Conservation (phyloP, 768 basidiomycete genomes). For the Mycena epipterygia region DNA sequence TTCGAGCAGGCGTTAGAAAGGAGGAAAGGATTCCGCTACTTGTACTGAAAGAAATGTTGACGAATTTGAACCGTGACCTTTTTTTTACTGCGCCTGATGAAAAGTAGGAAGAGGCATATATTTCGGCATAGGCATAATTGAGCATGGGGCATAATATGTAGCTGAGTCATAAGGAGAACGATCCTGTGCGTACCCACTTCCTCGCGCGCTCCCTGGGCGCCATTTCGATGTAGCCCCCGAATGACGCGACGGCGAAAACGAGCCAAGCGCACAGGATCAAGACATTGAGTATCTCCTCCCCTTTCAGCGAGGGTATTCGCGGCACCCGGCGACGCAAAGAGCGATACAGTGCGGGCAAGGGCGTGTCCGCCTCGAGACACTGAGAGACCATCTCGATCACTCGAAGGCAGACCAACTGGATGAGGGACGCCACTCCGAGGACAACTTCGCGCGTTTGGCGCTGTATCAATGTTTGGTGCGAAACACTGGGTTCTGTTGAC, state of each 20-base stretch:
- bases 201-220: slow-evolving; percentile 31
- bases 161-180: slow-evolving; percentile 25
- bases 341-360: slow-evolving; percentile 26
- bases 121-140: slow-evolving; percentile 16
- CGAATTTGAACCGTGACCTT: too few relatives aligned
- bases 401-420: slow-evolving; percentile 15
- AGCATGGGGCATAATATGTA: slow-evolving; percentile 20
- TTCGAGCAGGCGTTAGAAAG: slow-evolving; percentile 70
- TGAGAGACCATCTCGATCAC: slow-evolving; percentile 14
- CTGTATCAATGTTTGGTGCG: slow-evolving; percentile 31
- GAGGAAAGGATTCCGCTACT: slow-evolving; percentile 70
- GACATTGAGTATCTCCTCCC: slow-evolving; percentile 26
- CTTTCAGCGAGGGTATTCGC: slow-evolving; percentile 4
- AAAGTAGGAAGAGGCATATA: neutral
- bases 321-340: neutral
- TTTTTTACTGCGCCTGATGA: too few relatives aligned
- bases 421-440: slow-evolving; percentile 7
- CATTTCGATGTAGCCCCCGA: slow-evolving; percentile 20
- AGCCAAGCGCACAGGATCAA: slow-evolving; percentile 30
- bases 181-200: slow-evolving; percentile 34
- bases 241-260: slow-evolving; percentile 1
- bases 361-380: slow-evolving; percentile 32
- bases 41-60: slow-evolving; percentile 54
- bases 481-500: slow-evolving; percentile 29
- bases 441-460: slow-evolving; percentile 28